Evolutionary conservation across 78 protist genomes (phyloP), one percentile per base, ranked within the genome.

Genomic region (Dictyostelium brefeldianum): DNA sequence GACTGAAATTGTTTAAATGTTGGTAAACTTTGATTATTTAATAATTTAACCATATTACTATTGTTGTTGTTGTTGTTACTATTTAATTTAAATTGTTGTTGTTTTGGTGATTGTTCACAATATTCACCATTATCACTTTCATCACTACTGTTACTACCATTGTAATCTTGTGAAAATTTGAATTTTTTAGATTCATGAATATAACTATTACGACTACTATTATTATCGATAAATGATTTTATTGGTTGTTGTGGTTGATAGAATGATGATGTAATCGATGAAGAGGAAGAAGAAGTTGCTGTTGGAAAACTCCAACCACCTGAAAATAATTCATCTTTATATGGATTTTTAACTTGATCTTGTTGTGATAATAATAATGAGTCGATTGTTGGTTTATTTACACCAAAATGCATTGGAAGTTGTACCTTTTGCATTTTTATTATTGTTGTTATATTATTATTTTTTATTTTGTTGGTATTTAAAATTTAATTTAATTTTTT

Each of bases 71-170:
- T 53, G 18, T 14, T 6, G 14, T 6, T 51, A 57, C 18, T 57
- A 57, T 57, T 22, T 18, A 18, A 18, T 62, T 57, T 20, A 7
- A 20, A 12, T n/a, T 59, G 69, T 56, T 56, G 65, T 12, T 57
- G 73, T 29, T 67, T 67, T 67, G 29, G 75, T 43, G 47, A 73
- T 70, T 41, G 54, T 25, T 62, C 69, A 9, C 22, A 59, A 71
- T 71, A 43, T 71, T 71, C 79, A 14, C 56, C 79, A 22, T 46
- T n/a, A n/a, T 73, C 79, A 46, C 79, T 73, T 73, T 73, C 79
- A 22, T 73, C 79, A 46, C 79, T 46, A 9, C 79, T 73, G 22
- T 65, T 65, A 51, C 10, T 1, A 14, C 15, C n/a, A 29, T 67
- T 31, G 27, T 67, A 47, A 25, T 62, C 70, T 22, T 57, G 70